Evolutionary conservation across 352 stramenopile genomes (phyloP).

Genomic region (Globisporangium nunn): DNA sequence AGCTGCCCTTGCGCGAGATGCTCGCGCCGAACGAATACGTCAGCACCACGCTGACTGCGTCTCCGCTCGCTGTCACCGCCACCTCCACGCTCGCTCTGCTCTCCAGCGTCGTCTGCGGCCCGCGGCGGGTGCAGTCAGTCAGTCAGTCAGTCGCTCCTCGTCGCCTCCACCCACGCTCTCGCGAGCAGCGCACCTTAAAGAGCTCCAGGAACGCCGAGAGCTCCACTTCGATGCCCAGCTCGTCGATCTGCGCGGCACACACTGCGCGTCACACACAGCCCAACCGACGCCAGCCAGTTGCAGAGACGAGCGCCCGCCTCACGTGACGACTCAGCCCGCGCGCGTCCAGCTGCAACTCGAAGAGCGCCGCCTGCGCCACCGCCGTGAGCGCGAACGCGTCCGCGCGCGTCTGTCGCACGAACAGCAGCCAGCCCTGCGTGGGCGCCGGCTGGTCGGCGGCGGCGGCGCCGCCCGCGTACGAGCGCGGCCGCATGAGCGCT

Average conservation of each 20-base stretch:
- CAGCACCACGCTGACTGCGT: conserved; percentile 26
- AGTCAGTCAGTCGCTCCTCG: neutral
- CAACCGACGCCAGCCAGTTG: neutral
- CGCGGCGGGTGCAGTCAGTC: too few species aligned
- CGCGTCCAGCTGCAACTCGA: conserved; percentile 22
- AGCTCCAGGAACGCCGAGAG: conserved; percentile 23
- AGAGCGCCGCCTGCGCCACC: conserved; percentile 22
- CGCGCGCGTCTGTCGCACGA: conserved; percentile 18
- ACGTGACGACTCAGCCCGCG: conserved; percentile 5
- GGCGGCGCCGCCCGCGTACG: conserved; percentile 24
- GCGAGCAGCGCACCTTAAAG: conserved; percentile 19
- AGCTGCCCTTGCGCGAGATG: conserved; percentile 41
- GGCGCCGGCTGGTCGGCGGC: neutral
- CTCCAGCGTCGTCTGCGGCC: conserved; percentile 32
- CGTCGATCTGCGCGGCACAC: conserved; percentile 29
- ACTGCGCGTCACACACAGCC: neutral
- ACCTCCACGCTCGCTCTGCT: conserved; percentile 31
- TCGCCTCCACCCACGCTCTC: neutral
- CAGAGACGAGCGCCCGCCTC: neutral
- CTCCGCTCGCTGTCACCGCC: conserved; percentile 13
- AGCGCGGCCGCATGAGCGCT: conserved; percentile 12
- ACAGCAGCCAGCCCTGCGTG: conserved; percentile 45
- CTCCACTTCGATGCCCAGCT: conserved; percentile 48
- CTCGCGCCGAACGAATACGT: conserved; percentile 61
- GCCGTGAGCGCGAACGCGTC: conserved; percentile 26